Evolutionary conservation across 1,284 basidiomycete genomes (phyloP).

Genomic region (Phellinidium pouzarii): DNA sequence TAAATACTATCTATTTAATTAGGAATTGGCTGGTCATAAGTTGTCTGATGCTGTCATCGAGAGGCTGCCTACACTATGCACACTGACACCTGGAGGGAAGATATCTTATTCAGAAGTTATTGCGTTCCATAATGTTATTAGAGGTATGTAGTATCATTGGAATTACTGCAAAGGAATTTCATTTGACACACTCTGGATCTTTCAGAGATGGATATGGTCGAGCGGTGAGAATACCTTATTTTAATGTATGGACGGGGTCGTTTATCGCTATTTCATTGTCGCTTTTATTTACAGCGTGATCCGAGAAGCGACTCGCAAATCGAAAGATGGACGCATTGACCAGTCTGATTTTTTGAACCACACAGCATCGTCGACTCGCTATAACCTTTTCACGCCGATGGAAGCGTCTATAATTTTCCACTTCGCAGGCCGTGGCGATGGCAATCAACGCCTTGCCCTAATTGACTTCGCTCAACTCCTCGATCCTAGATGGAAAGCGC

Average conservation of each 20-base stretch:
- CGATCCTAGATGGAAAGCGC: slow-evolving; percentile 78
- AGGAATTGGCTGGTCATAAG: slow-evolving; percentile 95
- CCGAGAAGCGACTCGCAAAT: slow-evolving; percentile 81
- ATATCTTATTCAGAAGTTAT: slow-evolving; percentile 94
- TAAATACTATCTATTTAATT: not conserved
- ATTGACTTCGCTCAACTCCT: slow-evolving; percentile 86
- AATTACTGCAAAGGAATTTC: not conserved
- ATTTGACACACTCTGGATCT: slow-evolving; percentile 16
- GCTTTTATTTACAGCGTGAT: slow-evolving; percentile 47
- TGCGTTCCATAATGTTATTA: slow-evolving; percentile 91
- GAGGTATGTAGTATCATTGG: slow-evolving; percentile 39
- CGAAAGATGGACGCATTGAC: slow-evolving; percentile 88
- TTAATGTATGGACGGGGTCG: not conserved
- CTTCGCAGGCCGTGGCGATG: slow-evolving; percentile 78
- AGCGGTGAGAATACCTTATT: slow-evolving; percentile 59
- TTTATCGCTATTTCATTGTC: slow-evolving; percentile 15
- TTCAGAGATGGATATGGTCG: slow-evolving; percentile 91
- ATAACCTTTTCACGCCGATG: slow-evolving; percentile 92
- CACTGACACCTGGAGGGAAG: slow-evolving; percentile 77
- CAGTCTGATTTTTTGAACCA: slow-evolving; percentile 77
- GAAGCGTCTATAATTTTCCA: slow-evolving; percentile 95
- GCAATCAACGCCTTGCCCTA: slow-evolving; percentile 64
- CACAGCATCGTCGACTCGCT: slow-evolving; percentile 71
- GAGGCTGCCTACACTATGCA: slow-evolving; percentile 82
- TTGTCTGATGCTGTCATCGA: slow-evolving; percentile 87